Conservation (phyloP, 1,284 basidiomycete species). For the Dichomitus squalens region DNA sequence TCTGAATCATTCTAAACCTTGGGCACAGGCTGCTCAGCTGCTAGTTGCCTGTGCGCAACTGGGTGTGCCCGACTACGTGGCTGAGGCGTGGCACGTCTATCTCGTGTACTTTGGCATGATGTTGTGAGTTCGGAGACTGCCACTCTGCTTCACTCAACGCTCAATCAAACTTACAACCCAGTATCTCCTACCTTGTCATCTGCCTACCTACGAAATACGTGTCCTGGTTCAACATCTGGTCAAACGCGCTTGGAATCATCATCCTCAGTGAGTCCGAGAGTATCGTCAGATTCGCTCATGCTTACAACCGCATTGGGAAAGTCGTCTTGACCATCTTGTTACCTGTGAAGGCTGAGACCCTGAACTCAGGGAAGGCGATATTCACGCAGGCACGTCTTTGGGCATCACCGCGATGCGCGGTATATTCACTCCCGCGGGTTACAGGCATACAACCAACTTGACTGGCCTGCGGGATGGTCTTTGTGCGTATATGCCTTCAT, state of each 20-base stretch:
- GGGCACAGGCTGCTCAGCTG: slow-evolving; percentile 20
- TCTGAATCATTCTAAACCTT: background rate
- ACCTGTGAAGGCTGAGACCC: slow-evolving; percentile 5
- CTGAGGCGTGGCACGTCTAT: slow-evolving; percentile 20
- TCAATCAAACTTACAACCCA: background rate
- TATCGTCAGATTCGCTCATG: background rate
- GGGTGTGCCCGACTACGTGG: slow-evolving; percentile 14
- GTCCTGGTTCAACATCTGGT: slow-evolving; percentile 27
- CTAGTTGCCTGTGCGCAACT: slow-evolving; percentile 19
- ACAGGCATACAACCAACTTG: slow-evolving; percentile 1
- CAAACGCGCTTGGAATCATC: slow-evolving; percentile 16
- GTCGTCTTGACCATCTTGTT: slow-evolving; percentile 11
- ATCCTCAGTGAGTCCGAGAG: slow-evolving; percentile 11
- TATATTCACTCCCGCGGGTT: background rate
- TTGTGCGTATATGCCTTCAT: background rate
- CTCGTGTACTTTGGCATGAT: slow-evolving; percentile 25
- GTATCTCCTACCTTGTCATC: slow-evolving; percentile 21
- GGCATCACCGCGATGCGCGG: background rate
- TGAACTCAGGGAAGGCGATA: slow-evolving; percentile 4
- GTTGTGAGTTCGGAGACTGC: slow-evolving; percentile 6
- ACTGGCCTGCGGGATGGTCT: slow-evolving; percentile 1
- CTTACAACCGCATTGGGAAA: background rate
- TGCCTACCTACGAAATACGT: slow-evolving; percentile 24
- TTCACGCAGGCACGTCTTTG: background rate
- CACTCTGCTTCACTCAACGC: too few species aligned